A percentile compares a stretch with the other conserved stretches of the same genome.
These are phyloP conservation scores for Melocanna baccifera DNA, from an alignment of 176 grass and related monocot genomes.

Conservation along the genomic window DNA sequence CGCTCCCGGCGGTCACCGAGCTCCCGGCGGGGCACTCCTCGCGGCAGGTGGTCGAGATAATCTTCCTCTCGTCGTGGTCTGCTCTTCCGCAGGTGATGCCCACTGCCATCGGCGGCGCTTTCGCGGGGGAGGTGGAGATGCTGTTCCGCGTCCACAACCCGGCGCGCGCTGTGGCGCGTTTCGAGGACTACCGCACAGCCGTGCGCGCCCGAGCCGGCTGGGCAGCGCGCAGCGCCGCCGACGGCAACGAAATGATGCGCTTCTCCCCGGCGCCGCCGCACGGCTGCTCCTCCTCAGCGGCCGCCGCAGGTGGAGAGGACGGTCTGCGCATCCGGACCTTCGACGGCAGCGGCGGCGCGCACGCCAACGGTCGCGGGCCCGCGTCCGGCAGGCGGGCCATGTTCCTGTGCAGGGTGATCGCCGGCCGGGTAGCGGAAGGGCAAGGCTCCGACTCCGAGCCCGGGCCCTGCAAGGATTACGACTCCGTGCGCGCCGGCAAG, in stretches of 20 bases:
- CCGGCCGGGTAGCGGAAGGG: slow-evolving; percentile 57
- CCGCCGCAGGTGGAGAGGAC: slow-evolving; percentile 19
- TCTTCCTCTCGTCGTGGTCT: slow-evolving; percentile 79
- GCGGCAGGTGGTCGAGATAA: slow-evolving; percentile 86
- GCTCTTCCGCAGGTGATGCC: not conserved
- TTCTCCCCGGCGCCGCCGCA: slow-evolving; percentile 50
- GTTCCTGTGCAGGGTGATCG: slow-evolving; percentile 89
- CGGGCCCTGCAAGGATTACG: slow-evolving; percentile 37
- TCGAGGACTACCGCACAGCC: slow-evolving; percentile 80
- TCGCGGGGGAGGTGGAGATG: slow-evolving; percentile 80
- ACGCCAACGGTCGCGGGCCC: slow-evolving; percentile 49
- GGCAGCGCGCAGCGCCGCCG: slow-evolving; percentile 56
- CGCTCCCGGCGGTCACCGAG: slow-evolving; percentile 70
- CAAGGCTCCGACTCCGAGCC: not conserved
- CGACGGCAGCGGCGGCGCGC: slow-evolving; percentile 79
- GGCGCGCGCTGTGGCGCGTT: slow-evolving; percentile 60
- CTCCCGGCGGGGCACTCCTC: slow-evolving; percentile 79
- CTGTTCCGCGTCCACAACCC: slow-evolving; percentile 90
- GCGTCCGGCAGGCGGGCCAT: slow-evolving; percentile 57
- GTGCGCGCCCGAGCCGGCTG: slow-evolving; percentile 50
- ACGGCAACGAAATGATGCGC: slow-evolving; percentile 95
- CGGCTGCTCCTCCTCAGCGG: not conserved
- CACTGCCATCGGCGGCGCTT: not conserved
- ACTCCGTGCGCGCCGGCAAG: slow-evolving; percentile 62
- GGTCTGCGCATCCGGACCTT: slow-evolving; percentile 58